Conservation (phyloP, 139 green algal species). For the Pycnococcus provasolii region DNA sequence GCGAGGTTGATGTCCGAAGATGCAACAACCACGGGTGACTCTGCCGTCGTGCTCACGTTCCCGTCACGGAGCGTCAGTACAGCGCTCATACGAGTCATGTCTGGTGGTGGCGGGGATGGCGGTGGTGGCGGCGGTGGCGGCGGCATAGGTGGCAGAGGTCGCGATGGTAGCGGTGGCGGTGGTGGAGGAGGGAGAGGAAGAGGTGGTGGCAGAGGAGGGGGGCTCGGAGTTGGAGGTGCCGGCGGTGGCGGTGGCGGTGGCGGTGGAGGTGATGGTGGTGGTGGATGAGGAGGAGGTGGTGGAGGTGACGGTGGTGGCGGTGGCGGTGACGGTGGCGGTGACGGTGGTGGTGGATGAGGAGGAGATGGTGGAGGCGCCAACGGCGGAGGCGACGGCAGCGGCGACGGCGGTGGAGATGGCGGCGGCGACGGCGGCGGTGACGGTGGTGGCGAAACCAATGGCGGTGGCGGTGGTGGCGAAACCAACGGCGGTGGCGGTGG, state of each 20-base stretch:
- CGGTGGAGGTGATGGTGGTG: not conserved
- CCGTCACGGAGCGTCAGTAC: not conserved
- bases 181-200: not conserved
- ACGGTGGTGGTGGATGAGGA: not conserved
- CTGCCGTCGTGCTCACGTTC: not conserved
- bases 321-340: not conserved
- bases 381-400: not conserved
- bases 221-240: not conserved
- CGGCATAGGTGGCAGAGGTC: not conserved
- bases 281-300: not conserved
- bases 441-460: not conserved
- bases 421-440: not conserved
- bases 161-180: not conserved
- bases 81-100: not conserved
- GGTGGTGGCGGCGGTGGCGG: not conserved
- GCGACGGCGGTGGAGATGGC: too few species aligned
- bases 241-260: not conserved
- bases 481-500: not conserved
- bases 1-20: not conserved
- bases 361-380: not conserved
- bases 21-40: not conserved
- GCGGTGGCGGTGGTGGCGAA: not conserved
- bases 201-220: not conserved
- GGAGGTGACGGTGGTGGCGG: slow-evolving; percentile 2
- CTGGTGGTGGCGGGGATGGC: not conserved